Evolutionary conservation across 2,329 filamentous ascomycete species (phyloP), one percentile per base, ranked within the genome.

Genomic region (Thelonectria blattea): DNA sequence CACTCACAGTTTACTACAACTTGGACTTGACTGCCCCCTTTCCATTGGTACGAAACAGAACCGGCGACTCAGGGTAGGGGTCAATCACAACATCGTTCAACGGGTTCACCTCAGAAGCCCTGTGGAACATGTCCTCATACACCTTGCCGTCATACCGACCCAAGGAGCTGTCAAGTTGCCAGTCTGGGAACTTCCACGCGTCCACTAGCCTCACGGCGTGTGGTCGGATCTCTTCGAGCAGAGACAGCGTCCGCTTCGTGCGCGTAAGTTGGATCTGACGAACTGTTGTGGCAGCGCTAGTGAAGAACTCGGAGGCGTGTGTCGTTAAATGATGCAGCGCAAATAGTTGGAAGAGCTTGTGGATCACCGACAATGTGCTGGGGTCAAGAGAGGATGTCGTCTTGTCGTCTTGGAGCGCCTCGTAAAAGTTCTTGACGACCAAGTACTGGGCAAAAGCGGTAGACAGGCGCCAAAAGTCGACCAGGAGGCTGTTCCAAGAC

Each of bases 271-370:
- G 83, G 70, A 93, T 92, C 78, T 92, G 90, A 37, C 88, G 84
- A 24, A 90, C 87, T 0, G 88, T 91, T 24, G 88, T 85, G 2
- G 90, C 90, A 20, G 84, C 81, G 1, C 84, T 88, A 9, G 86
- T 84, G 79, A 90, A 92, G 81, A 92, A 92, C 67, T 92, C 90
- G 20, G 84, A 83, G 0, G 87, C 86, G 69, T 92, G 88, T 53
- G 82, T 81, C 75, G 91, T 88, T 10, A 93, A 63, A 58, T 80
- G 69, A 71, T 81, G 81, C 79, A 89, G 80, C 78, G 85, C 74
- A 85, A 92, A 89, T 85, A 95, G 88, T 89, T 92, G 84, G 86
- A 92, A 90, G 85, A 95, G 80, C 88, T 87, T 87, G 76, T 87
- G 85, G 68, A 92, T 77, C 10, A 91, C 52, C 0, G 75, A 74